These are phyloP conservation scores for Penstemon eatonii DNA, from an alignment of 257 asterid species.

Conservation along the genomic window DNA sequence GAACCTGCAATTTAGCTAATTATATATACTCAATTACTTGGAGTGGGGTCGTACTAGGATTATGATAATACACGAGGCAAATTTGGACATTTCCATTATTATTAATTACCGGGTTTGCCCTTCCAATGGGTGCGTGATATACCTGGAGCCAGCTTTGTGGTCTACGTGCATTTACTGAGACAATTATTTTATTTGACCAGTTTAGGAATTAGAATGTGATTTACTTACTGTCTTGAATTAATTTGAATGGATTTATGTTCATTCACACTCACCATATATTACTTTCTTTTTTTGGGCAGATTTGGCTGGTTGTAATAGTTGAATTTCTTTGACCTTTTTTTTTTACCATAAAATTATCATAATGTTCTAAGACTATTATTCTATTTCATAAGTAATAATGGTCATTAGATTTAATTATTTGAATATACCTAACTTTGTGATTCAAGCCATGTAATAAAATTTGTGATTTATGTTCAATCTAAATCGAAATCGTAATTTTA, in stretches of 20 bases:
- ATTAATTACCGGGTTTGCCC: conserved; percentile 25
- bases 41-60: conserved; percentile 21
- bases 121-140: background rate
- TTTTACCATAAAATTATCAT: no score
- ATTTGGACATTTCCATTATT: conserved; percentile 26
- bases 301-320: background rate
- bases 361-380: no score
- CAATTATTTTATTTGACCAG: background rate
- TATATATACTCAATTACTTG: conserved; percentile 29
- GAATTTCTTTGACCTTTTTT: background rate
- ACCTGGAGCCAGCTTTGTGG: conserved; percentile 14
- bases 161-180: conserved; percentile 2
- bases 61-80: conserved; percentile 29
- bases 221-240: background rate
- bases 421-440: no score
- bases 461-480: no score
- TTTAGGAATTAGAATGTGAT: background rate
- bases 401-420: no score
- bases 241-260: background rate
- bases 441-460: no score
- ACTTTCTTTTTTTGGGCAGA: conserved; percentile 9
- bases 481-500: no score
- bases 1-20: conserved; percentile 64
- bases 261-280: conserved; percentile 4
- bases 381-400: no score